Conservation (phyloP, 352 stramenopile genomes). For the Phytophthora brassicae region DNA sequence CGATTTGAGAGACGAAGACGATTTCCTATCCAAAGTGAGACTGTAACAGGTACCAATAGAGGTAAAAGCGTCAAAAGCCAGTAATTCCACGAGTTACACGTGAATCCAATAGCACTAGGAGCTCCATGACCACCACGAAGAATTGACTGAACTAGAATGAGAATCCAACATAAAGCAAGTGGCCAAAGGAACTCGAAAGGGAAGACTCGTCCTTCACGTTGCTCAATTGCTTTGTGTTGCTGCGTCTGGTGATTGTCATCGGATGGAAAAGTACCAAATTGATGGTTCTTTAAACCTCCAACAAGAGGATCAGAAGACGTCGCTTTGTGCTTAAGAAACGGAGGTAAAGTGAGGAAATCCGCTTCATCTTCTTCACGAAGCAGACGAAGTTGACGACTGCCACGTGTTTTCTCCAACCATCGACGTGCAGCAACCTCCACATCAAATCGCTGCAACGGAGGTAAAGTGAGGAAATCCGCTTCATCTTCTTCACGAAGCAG, state of each 20-base stretch:
- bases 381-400: conserved; percentile 40
- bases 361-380: conserved; percentile 48
- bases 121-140: conserved; percentile 65
- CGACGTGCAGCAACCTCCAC: conserved; percentile 52
- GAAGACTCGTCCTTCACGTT: conserved; percentile 41
- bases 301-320: conserved; percentile 22
- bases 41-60: conserved; percentile 53
- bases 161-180: conserved; percentile 50
- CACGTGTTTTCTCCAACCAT: conserved; percentile 61
- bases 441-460: conserved; percentile 52
- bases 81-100: conserved; percentile 88
- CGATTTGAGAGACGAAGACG: conserved; percentile 56
- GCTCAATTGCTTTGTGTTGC: conserved; percentile 36
- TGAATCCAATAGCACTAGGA: conserved; percentile 84
- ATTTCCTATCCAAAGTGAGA: conserved; percentile 50
- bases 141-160: conserved; percentile 63
- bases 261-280: conserved; percentile 44
- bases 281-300: background rate
- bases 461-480: conserved; percentile 63
- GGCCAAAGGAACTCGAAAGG: conserved; percentile 53
- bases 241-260: conserved; percentile 39
- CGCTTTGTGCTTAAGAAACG: conserved; percentile 27
- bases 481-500: conserved; percentile 45
- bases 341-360: conserved; percentile 63
- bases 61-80: conserved; percentile 91